Evolutionary conservation across 805 yeast genomes (phyloP).

Genomic region (Nakazawaea ishiwadae): DNA sequence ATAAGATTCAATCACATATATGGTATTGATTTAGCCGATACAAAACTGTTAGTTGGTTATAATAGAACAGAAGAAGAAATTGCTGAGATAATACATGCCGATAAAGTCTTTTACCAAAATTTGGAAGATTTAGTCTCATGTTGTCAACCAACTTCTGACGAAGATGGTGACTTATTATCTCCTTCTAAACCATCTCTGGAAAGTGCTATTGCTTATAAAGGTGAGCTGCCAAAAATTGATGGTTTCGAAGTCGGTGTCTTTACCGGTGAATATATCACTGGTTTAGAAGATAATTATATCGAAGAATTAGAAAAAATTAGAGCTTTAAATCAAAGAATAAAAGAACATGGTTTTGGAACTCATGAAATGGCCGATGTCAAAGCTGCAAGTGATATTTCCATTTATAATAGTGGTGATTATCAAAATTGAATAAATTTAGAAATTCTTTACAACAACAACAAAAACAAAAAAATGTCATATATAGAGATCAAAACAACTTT

Average conservation of each 20-base stretch:
- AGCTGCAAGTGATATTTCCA: slow-evolving; percentile 65
- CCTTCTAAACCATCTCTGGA: slow-evolving; percentile 14
- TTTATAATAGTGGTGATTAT: slow-evolving; percentile 55
- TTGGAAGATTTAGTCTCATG: slow-evolving; percentile 80
- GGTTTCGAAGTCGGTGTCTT: slow-evolving; percentile 95
- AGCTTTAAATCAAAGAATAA: slow-evolving; percentile 64
- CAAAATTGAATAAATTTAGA: slow-evolving; percentile 6
- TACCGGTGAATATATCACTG: slow-evolving; percentile 93
- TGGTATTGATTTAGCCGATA: slow-evolving; percentile 96
- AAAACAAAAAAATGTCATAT: neutral
- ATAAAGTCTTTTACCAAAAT: slow-evolving; percentile 83
- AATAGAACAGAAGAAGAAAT: slow-evolving; percentile 71
- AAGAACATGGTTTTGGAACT: slow-evolving; percentile 36
- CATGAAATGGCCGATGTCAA: slow-evolving; percentile 61
- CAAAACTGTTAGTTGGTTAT: slow-evolving; percentile 88
- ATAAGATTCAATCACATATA: slow-evolving; percentile 93
- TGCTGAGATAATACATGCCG: slow-evolving; percentile 80
- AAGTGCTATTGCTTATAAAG: slow-evolving; percentile 15
- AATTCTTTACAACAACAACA: neutral
- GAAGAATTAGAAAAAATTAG: slow-evolving; percentile 79
- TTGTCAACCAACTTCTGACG: slow-evolving; percentile 39
- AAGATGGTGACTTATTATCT: slow-evolving; percentile 1
- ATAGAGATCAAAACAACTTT: neutral
- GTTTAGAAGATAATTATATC: slow-evolving; percentile 78
- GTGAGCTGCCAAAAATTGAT: slow-evolving; percentile 31